A percentile compares a stretch with the other conserved stretches of the same genome.
Conservation (phyloP, 163 green algal species). For the Volvox carteri region DNA sequence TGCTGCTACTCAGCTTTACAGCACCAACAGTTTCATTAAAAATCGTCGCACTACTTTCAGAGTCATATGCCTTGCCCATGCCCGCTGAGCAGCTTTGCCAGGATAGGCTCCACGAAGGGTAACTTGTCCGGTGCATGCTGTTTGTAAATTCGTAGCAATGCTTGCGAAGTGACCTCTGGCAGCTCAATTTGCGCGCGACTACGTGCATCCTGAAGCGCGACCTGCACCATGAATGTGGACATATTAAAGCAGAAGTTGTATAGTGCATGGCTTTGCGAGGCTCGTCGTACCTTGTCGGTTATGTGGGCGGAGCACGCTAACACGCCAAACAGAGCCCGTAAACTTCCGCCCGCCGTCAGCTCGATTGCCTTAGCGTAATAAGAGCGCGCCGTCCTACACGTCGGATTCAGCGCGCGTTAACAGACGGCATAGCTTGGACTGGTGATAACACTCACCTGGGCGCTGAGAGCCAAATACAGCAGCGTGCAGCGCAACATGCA, state of each 20-base stretch:
- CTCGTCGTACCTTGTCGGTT: slow-evolving; percentile 56
- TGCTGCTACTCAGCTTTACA: too few relatives aligned
- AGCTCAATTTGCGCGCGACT: slow-evolving; percentile 69
- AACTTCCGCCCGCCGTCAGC: slow-evolving; percentile 55
- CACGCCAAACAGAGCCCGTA: slow-evolving; percentile 68
- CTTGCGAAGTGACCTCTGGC: slow-evolving; percentile 62
- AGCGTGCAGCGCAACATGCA: too few relatives aligned
- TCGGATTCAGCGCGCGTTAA: too few relatives aligned
- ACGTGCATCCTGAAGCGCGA: slow-evolving; percentile 55
- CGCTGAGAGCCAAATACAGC: too few relatives aligned
- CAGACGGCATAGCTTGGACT: too few relatives aligned
- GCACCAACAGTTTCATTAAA: too few relatives aligned
- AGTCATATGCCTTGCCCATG: not conserved
- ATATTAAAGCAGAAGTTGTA: not conserved
- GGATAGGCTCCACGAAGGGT: slow-evolving; percentile 61
- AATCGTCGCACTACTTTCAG: too few relatives aligned
- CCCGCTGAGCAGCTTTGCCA: slow-evolving; percentile 54
- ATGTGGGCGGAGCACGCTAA: slow-evolving; percentile 59
- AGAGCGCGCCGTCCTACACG: slow-evolving; percentile 56
- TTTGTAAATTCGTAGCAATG: slow-evolving; percentile 70
- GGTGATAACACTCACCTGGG: too few relatives aligned
- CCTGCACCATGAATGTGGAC: slow-evolving; percentile 38
- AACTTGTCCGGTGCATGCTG: slow-evolving; percentile 71
- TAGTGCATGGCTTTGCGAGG: not conserved
- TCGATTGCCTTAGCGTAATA: slow-evolving; percentile 77